Conservation (phyloP, 2,329 filamentous ascomycete species). For the Kalmusia sp. region DNA sequence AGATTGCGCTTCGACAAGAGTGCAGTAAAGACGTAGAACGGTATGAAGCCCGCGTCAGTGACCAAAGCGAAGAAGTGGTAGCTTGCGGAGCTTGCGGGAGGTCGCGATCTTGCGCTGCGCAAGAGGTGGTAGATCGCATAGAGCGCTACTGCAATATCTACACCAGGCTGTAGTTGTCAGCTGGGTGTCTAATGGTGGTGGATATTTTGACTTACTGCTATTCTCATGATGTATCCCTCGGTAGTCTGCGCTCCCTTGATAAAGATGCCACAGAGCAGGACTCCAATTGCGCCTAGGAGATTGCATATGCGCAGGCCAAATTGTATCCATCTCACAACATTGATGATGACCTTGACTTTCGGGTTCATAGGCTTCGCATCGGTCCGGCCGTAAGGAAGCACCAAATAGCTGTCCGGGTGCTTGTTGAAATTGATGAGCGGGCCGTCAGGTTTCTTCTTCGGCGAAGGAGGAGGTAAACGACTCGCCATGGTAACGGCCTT, state of each 20-base stretch:
- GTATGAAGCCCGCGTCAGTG: constrained; percentile 71
- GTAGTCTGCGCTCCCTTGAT: constrained; percentile 71
- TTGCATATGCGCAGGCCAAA: constrained; percentile 71
- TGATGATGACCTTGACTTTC: constrained; percentile 74
- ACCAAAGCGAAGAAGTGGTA: constrained; percentile 86
- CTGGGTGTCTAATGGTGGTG: not conserved
- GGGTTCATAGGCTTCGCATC: constrained; percentile 72
- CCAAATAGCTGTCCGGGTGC: constrained; percentile 79
- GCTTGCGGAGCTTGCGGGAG: constrained; percentile 81
- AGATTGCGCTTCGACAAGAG: constrained; percentile 62
- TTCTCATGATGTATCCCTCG: constrained; percentile 77
- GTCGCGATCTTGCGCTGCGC: constrained; percentile 72
- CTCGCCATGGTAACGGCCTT: constrained; percentile 84
- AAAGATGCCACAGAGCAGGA: constrained; percentile 79
- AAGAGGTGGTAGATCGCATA: constrained; percentile 85
- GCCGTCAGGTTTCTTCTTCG: constrained; percentile 71
- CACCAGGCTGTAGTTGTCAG: constrained; percentile 67
- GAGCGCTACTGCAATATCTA: constrained; percentile 72
- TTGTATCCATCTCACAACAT: constrained; percentile 72
- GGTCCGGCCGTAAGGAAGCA: constrained; percentile 67
- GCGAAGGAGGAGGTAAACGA: constrained; percentile 66
- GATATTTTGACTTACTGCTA: constrained; percentile 66
- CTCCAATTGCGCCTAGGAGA: constrained; percentile 71
- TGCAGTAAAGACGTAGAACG: constrained; percentile 68
- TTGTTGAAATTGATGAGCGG: constrained; percentile 83